phyloP scores from a whole-genome alignment of 1,284 basidiomycete species.

The Ustilago xerochloae region DNA sequence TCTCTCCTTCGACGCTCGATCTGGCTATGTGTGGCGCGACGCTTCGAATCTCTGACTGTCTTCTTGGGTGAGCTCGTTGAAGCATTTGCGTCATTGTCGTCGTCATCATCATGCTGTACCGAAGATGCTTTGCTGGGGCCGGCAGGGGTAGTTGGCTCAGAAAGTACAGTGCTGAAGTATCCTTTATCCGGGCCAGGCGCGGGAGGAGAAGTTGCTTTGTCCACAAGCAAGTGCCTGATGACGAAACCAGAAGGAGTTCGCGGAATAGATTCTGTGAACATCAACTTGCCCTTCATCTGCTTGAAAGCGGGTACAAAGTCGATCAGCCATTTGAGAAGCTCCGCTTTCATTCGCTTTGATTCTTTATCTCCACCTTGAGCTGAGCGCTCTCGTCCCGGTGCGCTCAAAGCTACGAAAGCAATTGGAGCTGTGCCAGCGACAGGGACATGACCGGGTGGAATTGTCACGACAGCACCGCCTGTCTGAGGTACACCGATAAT shows the following conservation, averaged over 20 bases:
- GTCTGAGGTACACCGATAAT: slow-evolving; percentile 33
- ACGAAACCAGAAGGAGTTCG: slow-evolving; percentile 10
- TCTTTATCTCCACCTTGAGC: slow-evolving; percentile 45
- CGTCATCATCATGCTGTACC: neutral
- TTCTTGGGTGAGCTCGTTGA: slow-evolving; percentile 33
- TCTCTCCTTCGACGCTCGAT: slow-evolving; percentile 66
- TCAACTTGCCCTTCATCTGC: slow-evolving; percentile 39
- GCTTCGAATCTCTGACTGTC: slow-evolving; percentile 50
- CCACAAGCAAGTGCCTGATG: slow-evolving; percentile 21
- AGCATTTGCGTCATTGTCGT: neutral
- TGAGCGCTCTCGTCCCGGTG: slow-evolving; percentile 27
- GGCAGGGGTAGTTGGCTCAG: slow-evolving; percentile 17
- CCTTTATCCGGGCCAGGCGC: slow-evolving; percentile 28
- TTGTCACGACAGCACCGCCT: slow-evolving; percentile 12
- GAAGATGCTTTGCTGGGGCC: slow-evolving; percentile 7
- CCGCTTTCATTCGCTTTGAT: slow-evolving; percentile 37
- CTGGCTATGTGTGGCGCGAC: slow-evolving; percentile 62
- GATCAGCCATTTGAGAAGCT: slow-evolving; percentile 38
- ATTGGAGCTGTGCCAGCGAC: slow-evolving; percentile 9
- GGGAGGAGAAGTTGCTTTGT: slow-evolving; percentile 30
- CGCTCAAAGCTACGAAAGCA: slow-evolving; percentile 37
- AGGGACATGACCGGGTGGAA: neutral
- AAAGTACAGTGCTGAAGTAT: slow-evolving; percentile 50
- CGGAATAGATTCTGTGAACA: slow-evolving; percentile 42
- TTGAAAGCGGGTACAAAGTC: slow-evolving; percentile 35